Evolutionary conservation across 148 eudicot genomes (phyloP), one percentile per base, ranked within the genome.

Genomic region (Rhododendron griersonianum): DNA sequence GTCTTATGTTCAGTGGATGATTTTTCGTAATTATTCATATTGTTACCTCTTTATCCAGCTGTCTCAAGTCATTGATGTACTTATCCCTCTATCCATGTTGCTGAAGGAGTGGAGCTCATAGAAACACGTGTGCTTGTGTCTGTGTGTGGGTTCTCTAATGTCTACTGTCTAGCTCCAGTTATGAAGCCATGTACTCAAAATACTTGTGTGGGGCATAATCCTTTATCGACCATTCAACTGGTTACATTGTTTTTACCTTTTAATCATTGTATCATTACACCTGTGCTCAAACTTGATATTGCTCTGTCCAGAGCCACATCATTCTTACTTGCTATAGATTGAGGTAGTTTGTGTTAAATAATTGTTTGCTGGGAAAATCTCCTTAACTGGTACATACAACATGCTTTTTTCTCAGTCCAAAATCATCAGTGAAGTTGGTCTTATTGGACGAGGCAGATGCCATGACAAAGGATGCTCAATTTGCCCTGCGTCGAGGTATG

Each of bases 401-500:
- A 25, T 81, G 48, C 23, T 80, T 51, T 78, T 28, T 39, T 79
- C 86, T 84, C 90, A 97, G 99, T 74, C 88, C 95, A 45, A 97
- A 94, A 85, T 82, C 93, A 44, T 88, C 93, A 76, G 99, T 97
- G 69, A 97, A 97, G 88, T 93, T 97, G 88, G 96, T 97, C 71
- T 91, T 97, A 84, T 88, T 97, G 92, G 99, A 97, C 90, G 99
- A 97, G 88, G 94, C 99, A 61, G 99, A 97, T 92, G 99, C 99
- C 85, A 97, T 97, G 99, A 97, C 99, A 65, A 97, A 97, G 92
- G 99, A 97, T 95, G 99, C 99, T 81, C 99, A 97, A 84, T 97
- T 97, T 88, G 99, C 99, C 81, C 90, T 97, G 30, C 98, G 99
- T 86, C 94, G 98, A 91, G 99, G 99, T 95, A 86, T 84, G 71